phyloP scores from a whole-genome alignment of 2,329 filamentous ascomycete genomes.

The Fusarium sp. region DNA sequence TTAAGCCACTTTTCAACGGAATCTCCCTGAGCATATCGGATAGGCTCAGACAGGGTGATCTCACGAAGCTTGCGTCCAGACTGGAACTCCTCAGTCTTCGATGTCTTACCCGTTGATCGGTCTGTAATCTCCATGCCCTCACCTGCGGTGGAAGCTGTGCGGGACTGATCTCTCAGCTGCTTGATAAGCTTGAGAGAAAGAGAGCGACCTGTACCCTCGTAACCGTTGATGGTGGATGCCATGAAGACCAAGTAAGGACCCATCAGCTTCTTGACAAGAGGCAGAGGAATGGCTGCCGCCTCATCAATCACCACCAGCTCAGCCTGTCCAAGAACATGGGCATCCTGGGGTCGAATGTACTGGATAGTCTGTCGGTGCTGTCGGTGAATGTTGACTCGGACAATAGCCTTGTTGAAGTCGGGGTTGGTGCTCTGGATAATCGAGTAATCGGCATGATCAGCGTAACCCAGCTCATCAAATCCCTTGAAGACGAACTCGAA shows the following conservation, averaged over 20 bases:
- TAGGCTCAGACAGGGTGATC: constrained; percentile 92
- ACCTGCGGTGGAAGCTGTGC: constrained; percentile 66
- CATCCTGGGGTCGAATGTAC: constrained; percentile 96
- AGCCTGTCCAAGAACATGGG: constrained; percentile 93
- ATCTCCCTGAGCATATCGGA: constrained; percentile 92
- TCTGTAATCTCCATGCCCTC: constrained; percentile 77
- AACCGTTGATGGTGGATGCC: constrained; percentile 99
- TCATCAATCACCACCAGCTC: constrained; percentile 97
- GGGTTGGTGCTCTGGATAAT: constrained; percentile 99
- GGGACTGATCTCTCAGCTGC: constrained; percentile 92
- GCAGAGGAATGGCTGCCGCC: constrained; percentile 93
- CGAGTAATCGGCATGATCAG: constrained; percentile 96
- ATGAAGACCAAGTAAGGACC: constrained; percentile 98
- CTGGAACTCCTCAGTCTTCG: constrained; percentile 71
- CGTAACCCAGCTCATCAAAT: constrained; percentile 92
- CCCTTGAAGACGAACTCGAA: constrained; percentile 99
- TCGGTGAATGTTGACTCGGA: constrained; percentile 93
- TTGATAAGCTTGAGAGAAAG: constrained; percentile 97
- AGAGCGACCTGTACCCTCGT: constrained; percentile 95
- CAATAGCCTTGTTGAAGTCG: constrained; percentile 98
- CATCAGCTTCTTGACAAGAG: constrained; percentile 92
- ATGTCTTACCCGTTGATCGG: constrained; percentile 78
- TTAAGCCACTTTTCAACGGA: constrained; percentile 97
- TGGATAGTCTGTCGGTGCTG: constrained; percentile 98
- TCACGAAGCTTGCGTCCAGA: constrained; percentile 86